Conservation (phyloP, 202 grass and related monocot genomes). For the Miscanthus sacchariflorus region DNA sequence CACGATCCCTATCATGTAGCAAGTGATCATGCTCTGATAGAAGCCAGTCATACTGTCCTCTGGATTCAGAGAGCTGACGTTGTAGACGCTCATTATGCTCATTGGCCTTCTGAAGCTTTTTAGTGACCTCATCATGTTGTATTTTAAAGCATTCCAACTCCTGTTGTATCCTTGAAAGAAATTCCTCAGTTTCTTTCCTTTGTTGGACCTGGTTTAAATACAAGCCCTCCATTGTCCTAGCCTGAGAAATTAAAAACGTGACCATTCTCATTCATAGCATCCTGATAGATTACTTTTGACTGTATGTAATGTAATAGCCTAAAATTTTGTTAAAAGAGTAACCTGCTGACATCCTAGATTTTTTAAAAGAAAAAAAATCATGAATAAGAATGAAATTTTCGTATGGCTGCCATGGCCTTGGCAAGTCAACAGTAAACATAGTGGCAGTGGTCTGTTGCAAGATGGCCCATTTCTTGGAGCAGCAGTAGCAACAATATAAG, state of each 20-base stretch:
- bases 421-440: constrained; percentile 12
- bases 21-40: constrained; percentile 54
- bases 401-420: background rate
- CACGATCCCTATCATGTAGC: constrained; percentile 52
- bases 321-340: constrained; percentile 2
- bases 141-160: constrained; percentile 50
- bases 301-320: constrained; percentile 14
- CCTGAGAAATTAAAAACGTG: constrained; percentile 22
- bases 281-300: background rate
- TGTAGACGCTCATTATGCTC: constrained; percentile 37
- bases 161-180: constrained; percentile 38
- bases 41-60: constrained; percentile 37
- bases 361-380: background rate
- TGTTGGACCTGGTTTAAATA: background rate
- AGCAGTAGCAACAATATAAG: background rate
- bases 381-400: background rate
- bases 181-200: constrained; percentile 13
- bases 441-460: background rate
- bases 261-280: constrained; percentile 8
- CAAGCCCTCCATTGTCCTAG: constrained; percentile 40
- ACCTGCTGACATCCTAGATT: background rate
- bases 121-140: constrained; percentile 29
- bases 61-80: constrained; percentile 46
- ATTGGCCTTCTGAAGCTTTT: constrained; percentile 39
- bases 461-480: constrained; percentile 1